Base-by-base conservation (phyloP, 768 basidiomycete species). In the Pisolithus microcarpus region DNA sequence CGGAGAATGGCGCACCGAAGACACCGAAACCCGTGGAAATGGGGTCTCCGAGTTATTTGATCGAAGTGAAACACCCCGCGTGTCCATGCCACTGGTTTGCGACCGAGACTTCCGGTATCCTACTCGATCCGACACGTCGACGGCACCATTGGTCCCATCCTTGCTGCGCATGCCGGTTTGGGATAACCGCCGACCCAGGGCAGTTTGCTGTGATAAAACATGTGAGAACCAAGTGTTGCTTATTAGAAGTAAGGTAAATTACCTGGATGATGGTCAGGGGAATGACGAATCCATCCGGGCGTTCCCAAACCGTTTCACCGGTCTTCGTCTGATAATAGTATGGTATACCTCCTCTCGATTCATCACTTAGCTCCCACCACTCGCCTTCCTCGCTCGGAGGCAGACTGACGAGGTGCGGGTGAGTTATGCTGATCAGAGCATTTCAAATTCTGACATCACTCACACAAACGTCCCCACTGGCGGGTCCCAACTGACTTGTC, bases 291-390 rank as follows among this genome's bases (percentile, higher is more conserved):
- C 84, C 87, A 21, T 75, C 68, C 11, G 93, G 93, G n/a, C 86
- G 79, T 52, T 90, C 90, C 93, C 93, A 97, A 34, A 90, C 85
- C 1, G 93, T 95, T 59, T 90, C 86, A 1, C 86, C 85, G 1
- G 89, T 85, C 66, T 91, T 85, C 9, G 92, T 96, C 61, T 94
- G 92, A 69, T 95, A 94, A 69, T 92, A 97, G 65, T 97, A 97
- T 4, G 88, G 82, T 50, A 92, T 72, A 28, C 89, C 89, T 42
- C 83, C 86, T 47, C 90, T 77, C 42, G 83, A 79, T 36, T 91
- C 87, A 64, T 97, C 93, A 42, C 75, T 75, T 52, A 96, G 77
- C 67, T 96, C 93, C 93, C 93, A 97, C 92, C 93, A 96, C 65
- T 95, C 91, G 38, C 93, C 92, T 40, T 88, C 82, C 4, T 79